phyloP scores from a whole-genome alignment of 2,329 filamentous ascomycete species.

The Emmonsiellopsis sp. region DNA sequence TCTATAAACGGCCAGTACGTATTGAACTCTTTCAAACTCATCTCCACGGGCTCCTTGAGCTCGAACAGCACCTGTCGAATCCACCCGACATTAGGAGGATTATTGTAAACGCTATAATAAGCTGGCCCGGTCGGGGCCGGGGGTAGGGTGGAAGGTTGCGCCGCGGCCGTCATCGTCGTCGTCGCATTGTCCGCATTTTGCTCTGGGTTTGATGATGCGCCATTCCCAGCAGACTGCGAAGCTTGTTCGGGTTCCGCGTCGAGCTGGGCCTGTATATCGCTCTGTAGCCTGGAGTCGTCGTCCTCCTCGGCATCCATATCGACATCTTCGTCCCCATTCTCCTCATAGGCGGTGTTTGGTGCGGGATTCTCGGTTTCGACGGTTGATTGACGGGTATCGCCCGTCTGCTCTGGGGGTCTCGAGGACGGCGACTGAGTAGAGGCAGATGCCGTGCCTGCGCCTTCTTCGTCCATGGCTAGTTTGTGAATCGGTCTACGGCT shows the following conservation, averaged over 20 bases:
- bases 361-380: neutral
- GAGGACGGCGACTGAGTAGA: neutral
- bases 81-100: conserved; percentile 33
- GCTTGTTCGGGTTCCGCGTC: conserved; percentile 6
- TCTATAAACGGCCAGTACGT: conserved; percentile 41
- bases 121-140: conserved; percentile 5
- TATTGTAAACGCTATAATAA: conserved; percentile 26
- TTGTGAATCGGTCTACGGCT: neutral
- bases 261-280: conserved; percentile 12
- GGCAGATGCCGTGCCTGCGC: neutral
- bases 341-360: neutral
- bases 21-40: conserved; percentile 37
- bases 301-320: conserved; percentile 5
- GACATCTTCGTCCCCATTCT: neutral
- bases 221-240: neutral
- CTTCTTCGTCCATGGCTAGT: neutral
- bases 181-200: neutral
- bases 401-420: neutral
- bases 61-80: conserved; percentile 37
- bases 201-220: neutral
- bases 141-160: neutral
- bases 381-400: neutral
- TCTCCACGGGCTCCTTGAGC: conserved; percentile 37
- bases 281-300: conserved; percentile 11
- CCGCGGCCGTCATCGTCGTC: neutral